A percentile compares a stretch with the other conserved stretches of the same genome.
These are phyloP conservation scores for Pseudoneurospora amorphoporcata DNA, from an alignment of 495 filamentous ascomycete genomes.

Conservation along the genomic window DNA sequence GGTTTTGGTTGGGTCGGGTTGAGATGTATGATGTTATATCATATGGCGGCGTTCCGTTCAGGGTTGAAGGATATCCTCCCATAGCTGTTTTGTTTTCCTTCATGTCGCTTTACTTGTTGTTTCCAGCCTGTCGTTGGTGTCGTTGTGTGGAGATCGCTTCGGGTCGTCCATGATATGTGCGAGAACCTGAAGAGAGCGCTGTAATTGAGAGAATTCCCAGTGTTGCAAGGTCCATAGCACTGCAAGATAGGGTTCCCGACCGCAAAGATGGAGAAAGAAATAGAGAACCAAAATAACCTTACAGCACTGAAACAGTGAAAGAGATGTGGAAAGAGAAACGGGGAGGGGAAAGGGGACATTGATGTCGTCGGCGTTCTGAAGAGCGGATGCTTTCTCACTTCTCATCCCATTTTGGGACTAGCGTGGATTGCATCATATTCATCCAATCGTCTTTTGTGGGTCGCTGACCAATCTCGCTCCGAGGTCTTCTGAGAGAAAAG, in stretches of 20 bases:
- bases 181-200: neutral
- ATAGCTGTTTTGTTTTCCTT: neutral
- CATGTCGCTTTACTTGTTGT: neutral
- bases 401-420: slow-evolving; percentile 17
- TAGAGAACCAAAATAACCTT: neutral
- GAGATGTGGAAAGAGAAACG: slow-evolving; percentile 1
- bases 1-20: neutral
- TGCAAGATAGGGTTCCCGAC: neutral
- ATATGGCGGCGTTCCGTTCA: neutral
- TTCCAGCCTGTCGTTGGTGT: neutral
- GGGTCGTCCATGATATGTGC: neutral
- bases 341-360: neutral
- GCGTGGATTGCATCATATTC: slow-evolving; percentile 26
- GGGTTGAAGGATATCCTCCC: neutral
- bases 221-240: neutral
- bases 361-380: slow-evolving; percentile 14
- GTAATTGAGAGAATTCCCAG: neutral
- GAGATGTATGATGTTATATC: neutral
- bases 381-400: slow-evolving; percentile 5
- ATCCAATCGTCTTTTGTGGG: slow-evolving; percentile 6
- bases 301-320: neutral
- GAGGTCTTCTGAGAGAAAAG: neutral
- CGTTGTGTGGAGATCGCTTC: neutral
- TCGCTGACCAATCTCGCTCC: neutral
- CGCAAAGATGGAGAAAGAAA: neutral